A percentile compares a stretch with the other conserved stretches of the same genome.
Evolutionary conservation across 768 basidiomycete species (phyloP).

Genomic region (Amanita phalloides): DNA sequence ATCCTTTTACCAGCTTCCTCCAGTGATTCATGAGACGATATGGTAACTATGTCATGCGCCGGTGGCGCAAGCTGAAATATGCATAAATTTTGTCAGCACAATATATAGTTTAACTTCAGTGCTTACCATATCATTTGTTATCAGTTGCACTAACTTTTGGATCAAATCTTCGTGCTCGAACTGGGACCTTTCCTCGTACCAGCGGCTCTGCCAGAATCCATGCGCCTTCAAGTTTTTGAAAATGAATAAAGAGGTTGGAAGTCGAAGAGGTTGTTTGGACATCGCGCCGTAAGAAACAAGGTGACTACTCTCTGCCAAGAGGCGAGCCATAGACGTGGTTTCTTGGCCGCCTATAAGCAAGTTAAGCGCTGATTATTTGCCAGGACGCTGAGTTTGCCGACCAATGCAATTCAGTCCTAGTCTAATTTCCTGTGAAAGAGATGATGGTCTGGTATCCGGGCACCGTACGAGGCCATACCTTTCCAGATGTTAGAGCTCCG

Average conservation of each 20-base stretch:
- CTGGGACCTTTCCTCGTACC: conserved; percentile 43
- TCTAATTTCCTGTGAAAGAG: conserved; percentile 24
- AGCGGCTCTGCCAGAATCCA: conserved; percentile 73
- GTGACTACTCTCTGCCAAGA: conserved; percentile 58
- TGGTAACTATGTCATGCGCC: conserved; percentile 54
- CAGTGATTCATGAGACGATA: conserved; percentile 28
- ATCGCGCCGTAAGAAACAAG: conserved; percentile 87
- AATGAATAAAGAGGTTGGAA: conserved; percentile 74
- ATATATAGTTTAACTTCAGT: not conserved
- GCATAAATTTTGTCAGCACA: not conserved
- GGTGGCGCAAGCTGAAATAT: conserved; percentile 50
- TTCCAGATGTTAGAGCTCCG: conserved; percentile 54
- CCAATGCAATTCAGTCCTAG: conserved; percentile 42
- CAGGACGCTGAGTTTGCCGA: conserved; percentile 7
- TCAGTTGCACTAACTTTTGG: conserved; percentile 37
- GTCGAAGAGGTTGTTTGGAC: conserved; percentile 70
- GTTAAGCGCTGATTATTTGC: not conserved
- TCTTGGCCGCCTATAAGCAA: conserved; percentile 39
- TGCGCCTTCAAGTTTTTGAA: conserved; percentile 73
- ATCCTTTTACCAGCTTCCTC: conserved; percentile 32
- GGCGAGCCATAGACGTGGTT: conserved; percentile 57
- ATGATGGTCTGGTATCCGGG: not conserved
- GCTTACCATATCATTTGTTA: conserved; percentile 42
- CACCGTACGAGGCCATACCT: conserved; percentile 25
- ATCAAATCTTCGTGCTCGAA: conserved; percentile 44